A percentile compares a stretch with the other conserved stretches of the same genome.
phyloP scores from a whole-genome alignment of 257 asterid species.

The Solanum gracilifrons region DNA sequence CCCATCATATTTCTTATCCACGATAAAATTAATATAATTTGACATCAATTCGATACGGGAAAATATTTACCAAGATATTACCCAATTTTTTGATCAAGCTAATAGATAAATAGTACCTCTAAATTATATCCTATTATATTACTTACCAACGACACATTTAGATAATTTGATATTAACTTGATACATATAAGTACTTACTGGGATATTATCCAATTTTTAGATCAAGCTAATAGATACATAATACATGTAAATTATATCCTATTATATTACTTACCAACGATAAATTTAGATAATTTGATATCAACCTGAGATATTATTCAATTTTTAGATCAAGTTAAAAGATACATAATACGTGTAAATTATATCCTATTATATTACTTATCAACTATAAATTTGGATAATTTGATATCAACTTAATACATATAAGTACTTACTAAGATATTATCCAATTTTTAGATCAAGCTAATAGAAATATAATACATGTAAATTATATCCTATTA shows the following conservation, averaged over 20 bases:
- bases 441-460: background rate
- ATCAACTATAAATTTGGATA: background rate
- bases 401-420: rapidly evolving
- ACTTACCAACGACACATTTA: background rate
- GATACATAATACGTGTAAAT: background rate
- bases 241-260: background rate
- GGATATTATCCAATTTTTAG: background rate
- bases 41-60: background rate
- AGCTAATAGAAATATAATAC: background rate
- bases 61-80: background rate
- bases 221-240: background rate
- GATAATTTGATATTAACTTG: background rate
- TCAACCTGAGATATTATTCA: background rate
- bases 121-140: background rate
- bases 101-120: background rate
- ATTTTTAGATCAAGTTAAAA: background rate
- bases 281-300: background rate
- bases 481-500: background rate
- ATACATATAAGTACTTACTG: background rate
- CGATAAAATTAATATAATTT: too few relatives aligned
- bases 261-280: background rate
- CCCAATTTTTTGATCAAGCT: background rate
- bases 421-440: background rate
- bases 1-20: background rate
- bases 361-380: background rate